Conservation (phyloP, 2,329 filamentous ascomycete species). For the Penicillium nordicum region DNA sequence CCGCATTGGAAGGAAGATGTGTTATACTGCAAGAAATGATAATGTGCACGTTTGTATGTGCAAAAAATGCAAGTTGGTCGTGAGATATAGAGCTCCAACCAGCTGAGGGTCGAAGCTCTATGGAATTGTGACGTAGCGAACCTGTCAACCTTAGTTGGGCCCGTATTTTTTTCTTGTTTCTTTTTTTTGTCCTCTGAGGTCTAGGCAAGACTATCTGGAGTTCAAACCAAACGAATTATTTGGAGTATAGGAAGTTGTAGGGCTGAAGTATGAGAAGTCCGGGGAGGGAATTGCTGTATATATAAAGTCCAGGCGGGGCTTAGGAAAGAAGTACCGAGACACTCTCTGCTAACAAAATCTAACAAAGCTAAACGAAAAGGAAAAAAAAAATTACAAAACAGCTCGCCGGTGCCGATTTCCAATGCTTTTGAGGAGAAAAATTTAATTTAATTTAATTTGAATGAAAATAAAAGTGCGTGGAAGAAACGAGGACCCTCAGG, state of each 20-base stretch:
- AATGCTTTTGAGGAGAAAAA: slow-evolving; percentile 12
- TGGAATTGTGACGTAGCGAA: slow-evolving; percentile 26
- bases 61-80: not conserved
- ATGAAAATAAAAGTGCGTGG: slow-evolving; percentile 1
- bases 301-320: slow-evolving; percentile 12
- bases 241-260: slow-evolving; percentile 10
- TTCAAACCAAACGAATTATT: not conserved
- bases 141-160: slow-evolving; percentile 6
- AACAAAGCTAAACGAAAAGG: not conserved
- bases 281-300: slow-evolving; percentile 7
- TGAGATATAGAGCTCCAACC: slow-evolving; percentile 14
- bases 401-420: slow-evolving; percentile 15
- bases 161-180: not conserved
- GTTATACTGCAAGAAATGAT: not conserved
- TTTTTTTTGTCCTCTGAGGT: not conserved
- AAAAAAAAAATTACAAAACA: slow-evolving; percentile 4
- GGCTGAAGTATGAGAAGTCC: slow-evolving; percentile 20
- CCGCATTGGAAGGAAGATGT: slow-evolving; percentile 22
- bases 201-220: not conserved
- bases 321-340: not conserved
- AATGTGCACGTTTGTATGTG: slow-evolving; percentile 5
- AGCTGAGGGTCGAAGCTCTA: slow-evolving; percentile 16
- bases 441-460: not conserved
- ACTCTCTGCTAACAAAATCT: not conserved
- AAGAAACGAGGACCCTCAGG: not conserved